Base-by-base conservation (phyloP, 1,139 yeast species). In the Arxiozyma telluris region DNA sequence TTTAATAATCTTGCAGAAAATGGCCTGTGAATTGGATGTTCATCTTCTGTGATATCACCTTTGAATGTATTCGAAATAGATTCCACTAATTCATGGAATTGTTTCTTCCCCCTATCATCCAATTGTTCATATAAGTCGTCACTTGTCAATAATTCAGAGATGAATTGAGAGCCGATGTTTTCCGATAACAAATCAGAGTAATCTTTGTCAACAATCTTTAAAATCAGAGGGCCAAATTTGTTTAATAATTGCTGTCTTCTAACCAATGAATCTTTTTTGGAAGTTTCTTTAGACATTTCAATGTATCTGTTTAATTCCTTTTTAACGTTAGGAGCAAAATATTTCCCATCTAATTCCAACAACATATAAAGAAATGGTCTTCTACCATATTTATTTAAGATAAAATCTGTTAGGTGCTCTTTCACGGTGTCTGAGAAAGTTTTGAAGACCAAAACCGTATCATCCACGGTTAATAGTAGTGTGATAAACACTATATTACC, bases 391-490 rank as follows among this genome's bases (percentile, higher is more conserved):
- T 90, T 89, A 61, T 87, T 86, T 53, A 76, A 75, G 45, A 87
- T 73, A 45, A 89, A 72, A 50, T 79, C 81, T 12, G 79, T 77
- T 62, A 89, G 74, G 43, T 73, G 66, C 52, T 81, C 85, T 61
- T 81, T 77, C 53, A 82, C 76, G 56, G 83, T 86, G 44, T 78
- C 73, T 44, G 76, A 73, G 66, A 91, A 86, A 0, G 94, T 79
- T 70, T 88, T 90, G 67, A 78, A 77, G 50, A 89, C 79, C 63
- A 89, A 76, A 51, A 87, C 94, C 4, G 98, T 90, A 75, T 93
- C 98, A 75, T 93, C 98, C 53, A 91, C 95, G 30, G 94, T 83
- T 80, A 86, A 78, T 72, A 88, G 84, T 49, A 89, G 74, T 12
- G 94, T 80, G 61, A 83, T 86, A 59, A 91, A 78, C 9, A 90